Percentiles rank a stretch among this genome's conserved stretches.
phyloP scores from a whole-genome alignment of 2,329 filamentous ascomycete genomes.

The Sporothrix mexicana region DNA sequence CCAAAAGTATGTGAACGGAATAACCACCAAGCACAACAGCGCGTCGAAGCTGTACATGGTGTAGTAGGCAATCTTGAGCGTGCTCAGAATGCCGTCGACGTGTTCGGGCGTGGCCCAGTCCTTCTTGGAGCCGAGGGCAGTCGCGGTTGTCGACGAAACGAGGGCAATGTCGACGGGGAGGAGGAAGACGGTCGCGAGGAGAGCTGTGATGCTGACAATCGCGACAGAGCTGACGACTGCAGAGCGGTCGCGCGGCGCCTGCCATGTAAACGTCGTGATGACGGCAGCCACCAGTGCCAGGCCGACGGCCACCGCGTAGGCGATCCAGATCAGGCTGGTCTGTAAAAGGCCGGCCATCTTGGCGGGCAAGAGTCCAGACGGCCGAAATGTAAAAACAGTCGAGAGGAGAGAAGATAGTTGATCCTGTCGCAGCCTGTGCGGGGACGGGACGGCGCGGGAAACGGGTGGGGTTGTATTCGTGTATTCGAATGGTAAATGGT shows the following conservation, averaged over 20 bases:
- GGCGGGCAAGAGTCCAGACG: neutral
- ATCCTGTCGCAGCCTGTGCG: slow-evolving; percentile 12
- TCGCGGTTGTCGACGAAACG: slow-evolving; percentile 83
- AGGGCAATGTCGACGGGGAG: slow-evolving; percentile 95
- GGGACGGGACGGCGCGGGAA: neutral
- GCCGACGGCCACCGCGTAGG: slow-evolving; percentile 82
- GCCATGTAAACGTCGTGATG: slow-evolving; percentile 90
- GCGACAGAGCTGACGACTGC: slow-evolving; percentile 81
- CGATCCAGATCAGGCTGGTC: slow-evolving; percentile 90
- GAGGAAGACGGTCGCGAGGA: slow-evolving; percentile 90
- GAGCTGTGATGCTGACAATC: slow-evolving; percentile 82
- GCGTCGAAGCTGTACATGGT: slow-evolving; percentile 90
- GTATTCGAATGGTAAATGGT: neutral
- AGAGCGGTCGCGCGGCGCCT: slow-evolving; percentile 85
- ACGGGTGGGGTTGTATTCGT: slow-evolving; percentile 1
- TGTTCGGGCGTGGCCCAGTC: slow-evolving; percentile 89
- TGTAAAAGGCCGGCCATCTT: slow-evolving; percentile 67
- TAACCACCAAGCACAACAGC: slow-evolving; percentile 82
- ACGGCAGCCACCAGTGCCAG: slow-evolving; percentile 78
- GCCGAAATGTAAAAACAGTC: neutral
- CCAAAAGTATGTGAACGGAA: slow-evolving; percentile 98
- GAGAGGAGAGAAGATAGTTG: neutral
- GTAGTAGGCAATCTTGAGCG: slow-evolving; percentile 90
- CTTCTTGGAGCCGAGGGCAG: slow-evolving; percentile 80
- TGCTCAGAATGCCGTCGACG: slow-evolving; percentile 77